Percentiles rank a stretch among this genome's conserved stretches.
Evolutionary conservation across 345 rosid species (phyloP).

Genomic region (Eucalyptus albens): DNA sequence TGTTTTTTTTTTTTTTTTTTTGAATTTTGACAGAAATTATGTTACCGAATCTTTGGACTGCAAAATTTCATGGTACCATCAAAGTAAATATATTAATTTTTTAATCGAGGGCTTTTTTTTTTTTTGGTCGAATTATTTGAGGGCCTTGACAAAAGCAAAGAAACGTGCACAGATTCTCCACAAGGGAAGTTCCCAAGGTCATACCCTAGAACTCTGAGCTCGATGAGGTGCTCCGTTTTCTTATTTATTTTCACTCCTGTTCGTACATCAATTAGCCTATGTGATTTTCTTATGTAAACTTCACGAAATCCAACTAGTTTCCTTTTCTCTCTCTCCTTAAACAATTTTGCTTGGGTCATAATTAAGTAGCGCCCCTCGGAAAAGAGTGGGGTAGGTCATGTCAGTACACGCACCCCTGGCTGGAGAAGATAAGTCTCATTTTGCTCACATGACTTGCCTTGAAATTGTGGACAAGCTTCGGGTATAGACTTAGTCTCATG

Average conservation of each 20-base stretch:
- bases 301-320: background rate
- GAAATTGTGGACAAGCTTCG: background rate
- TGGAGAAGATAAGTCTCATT: background rate
- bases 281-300: background rate
- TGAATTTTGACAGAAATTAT: background rate
- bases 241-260: background rate
- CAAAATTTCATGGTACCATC: background rate
- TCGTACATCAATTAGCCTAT: background rate
- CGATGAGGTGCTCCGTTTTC: background rate
- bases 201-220: conserved; percentile 8
- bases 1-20: background rate
- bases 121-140: background rate
- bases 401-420: background rate
- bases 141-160: background rate
- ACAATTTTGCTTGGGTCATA: background rate
- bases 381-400: background rate
- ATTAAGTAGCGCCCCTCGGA: background rate
- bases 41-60: background rate
- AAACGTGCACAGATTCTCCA: conserved; percentile 21
- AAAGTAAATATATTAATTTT: background rate
- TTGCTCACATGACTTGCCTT: background rate
- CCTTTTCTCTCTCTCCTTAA: background rate
- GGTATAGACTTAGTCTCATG: background rate
- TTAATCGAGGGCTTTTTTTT: background rate
- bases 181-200: conserved; percentile 11